Evolutionary conservation across 179 eudicot genomes (phyloP), one percentile per base, ranked within the genome.

Genomic region (Spinacia oleracea): DNA sequence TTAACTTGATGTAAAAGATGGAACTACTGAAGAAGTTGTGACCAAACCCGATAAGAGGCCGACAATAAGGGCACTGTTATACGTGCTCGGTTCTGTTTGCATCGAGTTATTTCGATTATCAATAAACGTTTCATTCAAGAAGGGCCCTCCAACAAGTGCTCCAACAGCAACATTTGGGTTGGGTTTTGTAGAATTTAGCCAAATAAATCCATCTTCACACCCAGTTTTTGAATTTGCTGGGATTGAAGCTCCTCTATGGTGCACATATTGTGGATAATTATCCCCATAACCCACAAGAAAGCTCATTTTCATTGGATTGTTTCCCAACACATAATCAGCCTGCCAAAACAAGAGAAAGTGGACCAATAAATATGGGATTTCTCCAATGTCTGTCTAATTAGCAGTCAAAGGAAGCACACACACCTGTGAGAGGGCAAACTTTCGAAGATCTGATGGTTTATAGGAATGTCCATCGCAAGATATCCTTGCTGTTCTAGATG

Each of bases 171-270:
- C 77, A 46, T 95, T 95, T 12, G 97, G 98, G 60, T 95, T 91
- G 14, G 95, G 95, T 15, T 90, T 55, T 6, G 87, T 62, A 12
- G 93, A 86, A 1, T 81, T 68, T 11, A 93, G 93, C 92, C 91
- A 95, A 66, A 84, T 74, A 81, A 87, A 91, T 23, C 98, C 97
- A 31, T 88, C 88, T 0, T 75, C 81, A 81, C 97, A 95, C 1
- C 87, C 83, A 2, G 97, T 81, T 29, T 78, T 83, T 20, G 92
- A 90, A 77, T 87, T 86, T 9, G 46, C 81, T 20, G 98, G 98
- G 63, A 95, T 95, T n/a, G 98, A 95, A 72, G 98, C 93, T 35
- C 98, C 97, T 72, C 97, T 86, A 55, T 93, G 97, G 82, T 95
- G 98, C 62, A 95, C 97, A 51, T 62, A 88, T 63, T 87, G 77